Evolutionary conservation across 345 rosid genomes (phyloP).

Genomic region (Mercurialis annua): DNA sequence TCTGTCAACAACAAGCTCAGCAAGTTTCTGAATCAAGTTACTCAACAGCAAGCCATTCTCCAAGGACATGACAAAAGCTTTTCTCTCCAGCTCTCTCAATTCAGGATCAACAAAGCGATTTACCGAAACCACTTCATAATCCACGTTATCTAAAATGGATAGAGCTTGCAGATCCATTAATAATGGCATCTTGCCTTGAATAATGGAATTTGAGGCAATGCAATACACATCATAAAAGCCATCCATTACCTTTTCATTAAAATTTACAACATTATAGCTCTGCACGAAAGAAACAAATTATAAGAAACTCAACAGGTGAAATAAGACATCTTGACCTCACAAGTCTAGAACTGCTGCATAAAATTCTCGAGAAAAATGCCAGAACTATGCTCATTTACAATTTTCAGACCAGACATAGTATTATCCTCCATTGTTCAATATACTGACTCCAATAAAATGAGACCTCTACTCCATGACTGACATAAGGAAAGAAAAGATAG

Average conservation of each 20-base stretch:
- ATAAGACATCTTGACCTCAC: slow-evolving; percentile 11
- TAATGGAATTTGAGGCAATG: slow-evolving; percentile 50
- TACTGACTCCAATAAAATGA: neutral
- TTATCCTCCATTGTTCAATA: neutral
- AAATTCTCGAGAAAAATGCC: neutral
- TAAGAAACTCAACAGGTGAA: neutral
- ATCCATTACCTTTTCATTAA: slow-evolving; percentile 75
- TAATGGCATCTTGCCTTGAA: slow-evolving; percentile 76
- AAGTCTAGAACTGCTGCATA: neutral
- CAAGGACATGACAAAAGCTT: slow-evolving; percentile 40
- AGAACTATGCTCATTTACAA: neutral
- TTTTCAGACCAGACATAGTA: neutral
- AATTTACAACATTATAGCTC: slow-evolving; percentile 85
- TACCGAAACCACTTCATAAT: slow-evolving; percentile 76
- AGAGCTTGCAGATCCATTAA: slow-evolving; percentile 77
- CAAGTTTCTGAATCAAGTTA: slow-evolving; percentile 76
- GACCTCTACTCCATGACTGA: neutral
- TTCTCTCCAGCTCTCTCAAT: slow-evolving; percentile 70
- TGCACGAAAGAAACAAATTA: slow-evolving; percentile 32
- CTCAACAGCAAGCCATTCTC: slow-evolving; percentile 49
- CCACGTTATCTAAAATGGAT: slow-evolving; percentile 56
- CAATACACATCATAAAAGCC: slow-evolving; percentile 87
- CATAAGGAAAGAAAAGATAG: neutral
- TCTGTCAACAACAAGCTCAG: slow-evolving; percentile 80
- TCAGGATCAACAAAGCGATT: slow-evolving; percentile 71